phyloP scores from a whole-genome alignment of 176 grass and related monocot genomes.

The Eragrostis curvula region DNA sequence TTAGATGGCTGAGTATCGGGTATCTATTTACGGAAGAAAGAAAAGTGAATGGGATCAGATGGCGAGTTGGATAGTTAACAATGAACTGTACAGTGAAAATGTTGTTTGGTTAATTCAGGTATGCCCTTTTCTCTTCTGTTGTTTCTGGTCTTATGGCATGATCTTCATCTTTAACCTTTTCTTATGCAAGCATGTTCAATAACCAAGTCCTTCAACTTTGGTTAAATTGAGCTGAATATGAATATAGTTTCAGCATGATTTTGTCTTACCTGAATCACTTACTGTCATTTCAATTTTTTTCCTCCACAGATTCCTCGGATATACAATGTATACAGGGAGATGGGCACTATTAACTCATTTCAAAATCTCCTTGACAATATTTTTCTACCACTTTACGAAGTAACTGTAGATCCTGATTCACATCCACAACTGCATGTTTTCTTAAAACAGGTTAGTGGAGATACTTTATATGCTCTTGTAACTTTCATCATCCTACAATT shows the following conservation, averaged over 20 bases:
- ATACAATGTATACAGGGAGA: constrained; percentile 96
- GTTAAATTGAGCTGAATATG: neutral
- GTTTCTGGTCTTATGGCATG: neutral
- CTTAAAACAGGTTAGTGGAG: constrained; percentile 79
- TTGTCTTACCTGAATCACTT: constrained; percentile 4
- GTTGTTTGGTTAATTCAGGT: constrained; percentile 99
- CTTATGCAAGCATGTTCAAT: neutral
- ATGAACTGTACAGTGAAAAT: constrained; percentile 91
- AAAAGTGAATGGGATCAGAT: constrained; percentile 99
- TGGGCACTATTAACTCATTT: constrained; percentile 95
- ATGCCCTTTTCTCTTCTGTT: constrained; percentile 7
- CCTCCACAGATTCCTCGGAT: constrained; percentile 82
- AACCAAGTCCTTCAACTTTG: neutral
- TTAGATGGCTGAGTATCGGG: constrained; percentile 94
- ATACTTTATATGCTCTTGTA: constrained; percentile 23
- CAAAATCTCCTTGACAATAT: constrained; percentile 96
- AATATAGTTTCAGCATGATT: neutral
- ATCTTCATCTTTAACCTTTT: neutral
- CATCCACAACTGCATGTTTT: constrained; percentile 94
- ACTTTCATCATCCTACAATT: neutral
- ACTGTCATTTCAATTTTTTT: constrained; percentile 24
- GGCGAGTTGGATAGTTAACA: constrained; percentile 98
- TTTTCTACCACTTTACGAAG: constrained; percentile 96
- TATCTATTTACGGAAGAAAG: constrained; percentile 97
- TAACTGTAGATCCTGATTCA: constrained; percentile 84